Base-by-base conservation (phyloP, 257 asterid genomes). In the Haberlea rhodopensis region DNA sequence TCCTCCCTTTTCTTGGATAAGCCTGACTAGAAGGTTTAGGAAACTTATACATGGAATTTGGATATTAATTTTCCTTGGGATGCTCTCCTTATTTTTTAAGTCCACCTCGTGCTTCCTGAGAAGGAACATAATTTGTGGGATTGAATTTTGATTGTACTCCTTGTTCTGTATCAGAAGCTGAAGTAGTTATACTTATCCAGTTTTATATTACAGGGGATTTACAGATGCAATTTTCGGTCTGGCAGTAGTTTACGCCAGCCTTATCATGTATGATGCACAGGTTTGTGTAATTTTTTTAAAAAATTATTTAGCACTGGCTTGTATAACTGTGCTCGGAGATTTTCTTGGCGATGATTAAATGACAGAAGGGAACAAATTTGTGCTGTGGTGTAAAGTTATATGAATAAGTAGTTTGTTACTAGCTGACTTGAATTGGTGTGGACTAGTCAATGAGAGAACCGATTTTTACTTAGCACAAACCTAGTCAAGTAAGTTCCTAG, bases 211-310 rank as follows among this genome's bases (percentile, higher is more conserved):
- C 90, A 91, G 98, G 86, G 98, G 98, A 45, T 82, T 91, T 72
- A 70, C 89, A 27, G 98, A 91, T 75, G 71, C 91, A 23, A 62
- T 91, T 60, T 91, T 89, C 37, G 98, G 98, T 49, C 68, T 87
- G 59, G 96, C 98, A 24, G 91, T 80, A 60, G 86, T 91, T 71
- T 91, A 89, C 40, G 96, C 98, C 7, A 53, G 84, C 83, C 89
- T 91, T 54, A 63, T 80, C 70, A 91, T 89, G 97, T 87, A 87
- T 29, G 98, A 91, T 68, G 89, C 98, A 9, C 98, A 91, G 98
- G 98, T 88, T 80, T 63, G 88, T 65, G 53, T 56, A 40, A 40
- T 0, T 9, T 32, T 40, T 13, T 13, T 32, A n/a, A n/a, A n/a
- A 2, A 1, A 6, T 32, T 32, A 8, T 1, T 37, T 11, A 2